These are phyloP conservation scores for Achaetomiella virescens DNA, from an alignment of 495 filamentous ascomycete genomes.

Conservation along the genomic window DNA sequence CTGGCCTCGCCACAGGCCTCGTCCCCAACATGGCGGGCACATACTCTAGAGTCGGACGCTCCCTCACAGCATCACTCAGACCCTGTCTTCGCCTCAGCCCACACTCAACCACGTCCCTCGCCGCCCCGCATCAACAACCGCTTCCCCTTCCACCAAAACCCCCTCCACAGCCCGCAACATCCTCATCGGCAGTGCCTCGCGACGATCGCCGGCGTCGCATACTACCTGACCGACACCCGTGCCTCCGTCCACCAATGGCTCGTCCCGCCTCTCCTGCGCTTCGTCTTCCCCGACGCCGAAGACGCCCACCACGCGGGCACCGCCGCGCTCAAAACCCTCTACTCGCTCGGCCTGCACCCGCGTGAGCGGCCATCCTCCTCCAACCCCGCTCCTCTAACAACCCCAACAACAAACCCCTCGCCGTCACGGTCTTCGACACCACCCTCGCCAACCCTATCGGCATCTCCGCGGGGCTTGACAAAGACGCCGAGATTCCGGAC, in stretches of 20 bases:
- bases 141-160: constrained; percentile 28
- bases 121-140: constrained; percentile 35
- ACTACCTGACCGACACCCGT: constrained; percentile 86
- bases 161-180: constrained; percentile 34
- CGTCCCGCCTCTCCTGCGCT: constrained; percentile 66
- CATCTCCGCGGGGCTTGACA: constrained; percentile 90
- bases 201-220: constrained; percentile 37
- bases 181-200: constrained; percentile 52
- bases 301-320: constrained; percentile 81
- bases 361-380: constrained; percentile 54
- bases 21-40: constrained; percentile 32
- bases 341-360: constrained; percentile 60
- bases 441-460: constrained; percentile 77
- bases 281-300: constrained; percentile 75
- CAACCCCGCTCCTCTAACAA: constrained; percentile 6
- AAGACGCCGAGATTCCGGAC: constrained; percentile 81
- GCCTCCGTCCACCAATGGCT: constrained; percentile 77
- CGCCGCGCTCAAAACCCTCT: constrained; percentile 59
- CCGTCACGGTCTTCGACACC: constrained; percentile 67
- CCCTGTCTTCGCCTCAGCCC: constrained; percentile 20
- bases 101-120: constrained; percentile 8
- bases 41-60: constrained; percentile 27
- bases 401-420: constrained; percentile 26
- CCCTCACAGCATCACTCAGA: constrained; percentile 26
- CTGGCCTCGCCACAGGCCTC: constrained; percentile 30